phyloP scores from a whole-genome alignment of 2,329 filamentous ascomycete species.

The Clonostachys sp. region DNA sequence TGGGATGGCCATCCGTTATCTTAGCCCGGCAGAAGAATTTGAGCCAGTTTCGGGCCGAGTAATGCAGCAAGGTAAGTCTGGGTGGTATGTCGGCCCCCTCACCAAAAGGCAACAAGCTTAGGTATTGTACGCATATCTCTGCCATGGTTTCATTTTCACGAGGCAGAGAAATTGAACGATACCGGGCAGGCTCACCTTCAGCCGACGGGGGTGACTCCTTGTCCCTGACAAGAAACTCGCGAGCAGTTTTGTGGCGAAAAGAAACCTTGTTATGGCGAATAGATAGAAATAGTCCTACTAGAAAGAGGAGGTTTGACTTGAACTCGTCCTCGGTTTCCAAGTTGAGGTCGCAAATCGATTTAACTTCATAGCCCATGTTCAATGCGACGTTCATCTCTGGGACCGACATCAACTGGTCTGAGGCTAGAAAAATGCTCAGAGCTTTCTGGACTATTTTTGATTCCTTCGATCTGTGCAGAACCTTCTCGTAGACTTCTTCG shows the following conservation, averaged over 20 bases:
- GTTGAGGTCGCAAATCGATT: conserved; percentile 10
- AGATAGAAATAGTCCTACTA: conserved; percentile 19
- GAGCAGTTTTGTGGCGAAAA: conserved; percentile 22
- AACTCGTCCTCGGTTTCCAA: conserved; percentile 7
- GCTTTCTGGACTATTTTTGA: conserved; percentile 1
- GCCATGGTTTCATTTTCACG: conserved; percentile 12
- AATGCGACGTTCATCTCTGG: conserved; percentile 19
- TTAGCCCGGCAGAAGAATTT: conserved; percentile 9
- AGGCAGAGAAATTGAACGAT: conserved; percentile 9
- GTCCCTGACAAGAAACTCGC: conserved; percentile 19
- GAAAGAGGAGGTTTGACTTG: conserved; percentile 8
- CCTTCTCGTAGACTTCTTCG: conserved; percentile 18
- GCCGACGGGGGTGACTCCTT: conserved; percentile 1
- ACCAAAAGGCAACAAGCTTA: conserved; percentile 6
- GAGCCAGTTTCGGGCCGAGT: conserved; percentile 12
- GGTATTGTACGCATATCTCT: conserved; percentile 12
- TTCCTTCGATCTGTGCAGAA: conserved; percentile 8
- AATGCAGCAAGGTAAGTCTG: conserved; percentile 8
- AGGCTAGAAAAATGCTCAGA: conserved; percentile 17
- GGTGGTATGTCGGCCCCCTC: background rate
- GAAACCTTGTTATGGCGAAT: conserved; percentile 17
- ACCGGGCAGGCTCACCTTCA: conserved; percentile 5
- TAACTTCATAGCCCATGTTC: conserved; percentile 6
- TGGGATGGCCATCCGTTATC: background rate
- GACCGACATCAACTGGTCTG: conserved; percentile 13